Evolutionary conservation across 495 filamentous ascomycete species (phyloP).

Genomic region (Poronia punctata): DNA sequence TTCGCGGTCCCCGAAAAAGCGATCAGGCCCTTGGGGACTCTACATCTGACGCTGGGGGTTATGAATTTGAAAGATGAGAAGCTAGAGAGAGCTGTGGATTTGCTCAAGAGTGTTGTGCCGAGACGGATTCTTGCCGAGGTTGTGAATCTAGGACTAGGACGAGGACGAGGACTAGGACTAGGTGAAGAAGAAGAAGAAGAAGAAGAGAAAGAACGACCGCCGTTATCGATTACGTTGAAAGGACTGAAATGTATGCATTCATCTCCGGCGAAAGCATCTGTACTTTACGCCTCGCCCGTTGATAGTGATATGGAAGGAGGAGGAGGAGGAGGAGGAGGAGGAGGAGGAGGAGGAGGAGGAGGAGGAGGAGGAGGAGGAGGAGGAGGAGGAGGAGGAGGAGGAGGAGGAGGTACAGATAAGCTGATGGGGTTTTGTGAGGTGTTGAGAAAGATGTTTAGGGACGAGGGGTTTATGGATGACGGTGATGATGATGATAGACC

Average conservation of each 20-base stretch:
- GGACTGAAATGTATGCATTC: slow-evolving; percentile 45
- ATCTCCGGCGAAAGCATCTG: slow-evolving; percentile 24
- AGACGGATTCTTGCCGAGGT: slow-evolving; percentile 36
- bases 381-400: too few relatives aligned
- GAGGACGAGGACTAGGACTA: too few relatives aligned
- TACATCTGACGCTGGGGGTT: slow-evolving; percentile 83
- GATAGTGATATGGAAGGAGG: too few relatives aligned
- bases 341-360: too few relatives aligned
- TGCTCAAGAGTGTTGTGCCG: slow-evolving; percentile 51
- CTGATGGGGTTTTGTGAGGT: slow-evolving; percentile 57
- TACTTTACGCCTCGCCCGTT: slow-evolving; percentile 41
- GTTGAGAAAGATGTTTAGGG: slow-evolving; percentile 53
- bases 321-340: too few relatives aligned
- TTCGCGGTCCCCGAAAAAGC: slow-evolving; percentile 49
- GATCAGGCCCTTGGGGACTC: slow-evolving; percentile 66
- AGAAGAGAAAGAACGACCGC: slow-evolving; percentile 5
- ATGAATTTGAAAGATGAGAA: slow-evolving; percentile 62
- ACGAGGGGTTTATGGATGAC: slow-evolving; percentile 52
- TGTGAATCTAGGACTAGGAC: slow-evolving; percentile 10
- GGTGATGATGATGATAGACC: slow-evolving; percentile 55
- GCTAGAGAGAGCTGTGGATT: slow-evolving; percentile 49
- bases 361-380: too few relatives aligned
- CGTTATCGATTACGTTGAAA: slow-evolving; percentile 34
- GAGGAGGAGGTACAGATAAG: too few relatives aligned
- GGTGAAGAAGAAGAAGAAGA: too few relatives aligned